phyloP scores from a whole-genome alignment of 306 rosid genomes.

The Trifolium repens region DNA sequence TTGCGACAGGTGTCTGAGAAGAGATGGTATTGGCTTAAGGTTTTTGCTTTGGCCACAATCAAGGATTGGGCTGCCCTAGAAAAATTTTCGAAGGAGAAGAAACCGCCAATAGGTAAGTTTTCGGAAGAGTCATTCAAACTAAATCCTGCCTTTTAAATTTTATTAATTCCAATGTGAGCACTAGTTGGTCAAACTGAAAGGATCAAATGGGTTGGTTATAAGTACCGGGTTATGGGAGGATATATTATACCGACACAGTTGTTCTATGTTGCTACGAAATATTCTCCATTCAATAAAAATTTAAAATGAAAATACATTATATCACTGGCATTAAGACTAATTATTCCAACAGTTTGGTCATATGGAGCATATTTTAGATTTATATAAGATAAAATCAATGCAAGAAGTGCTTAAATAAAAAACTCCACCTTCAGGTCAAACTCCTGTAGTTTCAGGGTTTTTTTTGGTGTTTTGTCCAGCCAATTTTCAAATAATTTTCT shows the following conservation, averaged over 20 bases:
- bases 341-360: not conserved
- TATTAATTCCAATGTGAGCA: slow-evolving; percentile 14
- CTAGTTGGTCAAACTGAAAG: slow-evolving; percentile 22
- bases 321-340: not conserved
- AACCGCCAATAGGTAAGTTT: slow-evolving; percentile 84
- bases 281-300: not conserved
- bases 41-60: slow-evolving; percentile 93
- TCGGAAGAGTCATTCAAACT: slow-evolving; percentile 16
- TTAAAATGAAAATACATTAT: slow-evolving; percentile 8
- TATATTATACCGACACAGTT: slow-evolving; percentile 2
- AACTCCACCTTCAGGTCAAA: slow-evolving; percentile 7
- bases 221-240: slow-evolving; percentile 29
- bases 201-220: slow-evolving; percentile 17
- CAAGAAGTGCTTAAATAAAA: not conserved
- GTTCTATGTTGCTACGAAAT: not conserved
- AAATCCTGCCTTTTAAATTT: slow-evolving; percentile 17
- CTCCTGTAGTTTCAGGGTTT: not conserved
- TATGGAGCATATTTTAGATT: slow-evolving; percentile 6
- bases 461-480: not conserved
- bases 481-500: slow-evolving; percentile 14
- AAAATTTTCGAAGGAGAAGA: slow-evolving; percentile 90
- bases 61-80: slow-evolving; percentile 93
- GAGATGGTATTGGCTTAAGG: slow-evolving; percentile 99
- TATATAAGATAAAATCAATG: slow-evolving; percentile 1
- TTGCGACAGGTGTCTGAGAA: slow-evolving; percentile 88